Percentiles rank a stretch among this genome's conserved stretches.
Conservation (phyloP, 441 rosid species). For the Erodium chrysanthum region DNA sequence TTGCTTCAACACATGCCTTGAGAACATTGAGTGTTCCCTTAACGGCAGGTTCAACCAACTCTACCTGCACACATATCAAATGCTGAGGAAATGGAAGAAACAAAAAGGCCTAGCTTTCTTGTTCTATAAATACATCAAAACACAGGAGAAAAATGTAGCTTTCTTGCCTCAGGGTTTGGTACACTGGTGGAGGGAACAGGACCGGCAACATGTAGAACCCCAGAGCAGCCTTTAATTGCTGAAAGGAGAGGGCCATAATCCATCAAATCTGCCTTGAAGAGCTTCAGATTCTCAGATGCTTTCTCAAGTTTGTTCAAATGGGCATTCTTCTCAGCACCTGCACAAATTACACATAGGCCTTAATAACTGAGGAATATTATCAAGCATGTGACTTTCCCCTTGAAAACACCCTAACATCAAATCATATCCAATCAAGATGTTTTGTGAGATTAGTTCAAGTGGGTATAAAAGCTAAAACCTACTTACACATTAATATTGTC, state of each 20-base stretch:
- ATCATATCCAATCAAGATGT: background rate
- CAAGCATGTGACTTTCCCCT: background rate
- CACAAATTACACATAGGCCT: constrained; percentile 1
- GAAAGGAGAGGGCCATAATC: constrained; percentile 35
- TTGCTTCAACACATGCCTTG: constrained; percentile 48
- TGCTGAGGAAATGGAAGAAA: constrained; percentile 6
- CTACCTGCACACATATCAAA: constrained; percentile 33
- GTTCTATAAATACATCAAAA: background rate
- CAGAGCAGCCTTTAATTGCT: constrained; percentile 47
- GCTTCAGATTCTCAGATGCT: constrained; percentile 49
- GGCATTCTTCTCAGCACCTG: constrained; percentile 45
- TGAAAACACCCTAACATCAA: background rate
- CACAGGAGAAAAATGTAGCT: background rate
- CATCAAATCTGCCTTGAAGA: constrained; percentile 52
- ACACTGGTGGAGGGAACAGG: constrained; percentile 45
- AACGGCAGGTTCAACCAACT: constrained; percentile 51
- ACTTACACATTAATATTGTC: too few species aligned
- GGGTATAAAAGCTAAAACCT: too few species aligned
- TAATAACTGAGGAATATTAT: background rate
- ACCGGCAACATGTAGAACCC: constrained; percentile 58
- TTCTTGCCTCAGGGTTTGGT: constrained; percentile 49
- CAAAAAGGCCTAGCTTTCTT: too few species aligned
- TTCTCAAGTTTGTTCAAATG: constrained; percentile 48
- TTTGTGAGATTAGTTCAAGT: too few species aligned
- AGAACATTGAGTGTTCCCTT: constrained; percentile 67